Evolutionary conservation across 768 basidiomycete species (phyloP).

Genomic region (Lactifluus rugatus): DNA sequence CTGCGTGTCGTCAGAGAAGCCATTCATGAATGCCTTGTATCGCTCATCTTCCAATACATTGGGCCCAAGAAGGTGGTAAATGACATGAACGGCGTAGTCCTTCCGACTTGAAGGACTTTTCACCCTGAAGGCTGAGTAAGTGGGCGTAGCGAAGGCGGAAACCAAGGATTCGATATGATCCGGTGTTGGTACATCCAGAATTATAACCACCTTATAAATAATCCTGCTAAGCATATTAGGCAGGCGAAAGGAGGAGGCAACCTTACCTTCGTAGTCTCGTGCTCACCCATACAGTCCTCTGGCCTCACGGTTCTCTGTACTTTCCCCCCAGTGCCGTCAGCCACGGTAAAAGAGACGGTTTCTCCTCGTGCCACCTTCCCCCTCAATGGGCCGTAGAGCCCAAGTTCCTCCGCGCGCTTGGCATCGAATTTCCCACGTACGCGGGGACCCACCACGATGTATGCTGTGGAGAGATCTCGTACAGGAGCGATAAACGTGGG

Average conservation of each 20-base stretch:
- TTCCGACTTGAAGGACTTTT: conserved; percentile 31
- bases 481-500: neutral
- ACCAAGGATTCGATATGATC: conserved; percentile 45
- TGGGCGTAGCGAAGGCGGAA: conserved; percentile 36
- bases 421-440: conserved; percentile 63
- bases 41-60: conserved; percentile 58
- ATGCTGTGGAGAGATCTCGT: conserved; percentile 24
- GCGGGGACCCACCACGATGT: conserved; percentile 35
- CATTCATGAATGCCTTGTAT: conserved; percentile 65
- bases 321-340: conserved; percentile 34
- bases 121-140: conserved; percentile 42
- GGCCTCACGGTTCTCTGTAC: conserved; percentile 43
- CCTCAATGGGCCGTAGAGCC: conserved; percentile 56
- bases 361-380: conserved; percentile 55
- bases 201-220: conserved; percentile 42
- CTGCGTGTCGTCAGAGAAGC: conserved; percentile 54
- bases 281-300: conserved; percentile 50
- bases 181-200: conserved; percentile 63
- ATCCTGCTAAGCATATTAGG: conserved; percentile 1
- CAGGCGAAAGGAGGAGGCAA: neutral
- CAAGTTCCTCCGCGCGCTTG: conserved; percentile 50
- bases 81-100: conserved; percentile 39
- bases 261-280: conserved; percentile 40
- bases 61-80: conserved; percentile 66
- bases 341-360: conserved; percentile 44